A percentile compares a stretch with the other conserved stretches of the same genome.
Conservation (phyloP, 352 stramenopile species). For the Phytophthora litchii region DNA sequence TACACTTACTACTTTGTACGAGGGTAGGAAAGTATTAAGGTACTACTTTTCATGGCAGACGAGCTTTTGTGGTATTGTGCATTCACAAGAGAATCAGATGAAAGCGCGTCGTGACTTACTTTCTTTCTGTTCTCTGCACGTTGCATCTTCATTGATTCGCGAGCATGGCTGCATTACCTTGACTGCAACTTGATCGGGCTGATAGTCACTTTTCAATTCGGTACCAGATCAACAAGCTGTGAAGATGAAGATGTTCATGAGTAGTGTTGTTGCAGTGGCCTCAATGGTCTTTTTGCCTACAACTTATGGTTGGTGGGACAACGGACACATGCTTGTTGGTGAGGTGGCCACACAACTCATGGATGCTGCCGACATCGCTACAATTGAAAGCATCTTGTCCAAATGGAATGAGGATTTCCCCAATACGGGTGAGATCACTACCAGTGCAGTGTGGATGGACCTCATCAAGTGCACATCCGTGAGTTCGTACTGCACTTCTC, state of each 20-base stretch:
- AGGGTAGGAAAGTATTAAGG: no score
- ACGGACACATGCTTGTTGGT: conserved; percentile 66
- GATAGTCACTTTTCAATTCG: not conserved
- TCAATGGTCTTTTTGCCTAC: conserved; percentile 24
- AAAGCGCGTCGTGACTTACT: conserved; percentile 4
- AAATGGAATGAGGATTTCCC: conserved; percentile 61
- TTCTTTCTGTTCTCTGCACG: conserved; percentile 6
- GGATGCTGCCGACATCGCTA: conserved; percentile 44
- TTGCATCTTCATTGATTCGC: conserved; percentile 24
- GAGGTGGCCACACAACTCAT: conserved; percentile 61
- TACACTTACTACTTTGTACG: no score
- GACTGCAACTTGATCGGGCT: no score
- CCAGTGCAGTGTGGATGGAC: conserved; percentile 59
- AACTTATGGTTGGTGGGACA: conserved; percentile 61
- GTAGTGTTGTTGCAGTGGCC: conserved; percentile 14
- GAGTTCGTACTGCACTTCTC: conserved; percentile 42
- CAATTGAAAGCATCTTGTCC: conserved; percentile 53
- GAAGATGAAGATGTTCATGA: conserved; percentile 44
- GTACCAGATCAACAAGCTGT: not conserved
- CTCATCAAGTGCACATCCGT: conserved; percentile 62
- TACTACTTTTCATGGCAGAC: no score
- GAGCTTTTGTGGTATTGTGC: not conserved
- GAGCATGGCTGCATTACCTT: conserved; percentile 6
- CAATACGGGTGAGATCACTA: conserved; percentile 57
- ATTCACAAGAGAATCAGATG: conserved; percentile 10